phyloP scores from a whole-genome alignment of 805 yeast genomes.

The Metschnikowia continentalis region DNA sequence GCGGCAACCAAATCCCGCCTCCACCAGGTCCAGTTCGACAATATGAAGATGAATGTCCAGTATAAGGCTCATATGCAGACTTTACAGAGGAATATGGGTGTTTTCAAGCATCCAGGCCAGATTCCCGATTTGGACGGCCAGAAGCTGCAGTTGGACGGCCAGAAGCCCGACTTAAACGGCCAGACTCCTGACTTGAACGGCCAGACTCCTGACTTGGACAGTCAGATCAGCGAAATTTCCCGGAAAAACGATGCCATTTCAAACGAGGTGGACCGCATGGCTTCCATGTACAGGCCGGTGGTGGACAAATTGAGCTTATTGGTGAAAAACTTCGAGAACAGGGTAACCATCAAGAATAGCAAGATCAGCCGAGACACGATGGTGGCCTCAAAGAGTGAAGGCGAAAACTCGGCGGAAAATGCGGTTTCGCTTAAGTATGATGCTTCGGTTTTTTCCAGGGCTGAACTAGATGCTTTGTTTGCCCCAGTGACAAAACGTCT shows the following conservation, averaged over 20 bases:
- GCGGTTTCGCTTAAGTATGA: conserved; percentile 3
- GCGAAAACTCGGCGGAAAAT: not conserved
- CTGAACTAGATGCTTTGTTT: conserved; percentile 20
- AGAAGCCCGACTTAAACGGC: conserved; percentile 4
- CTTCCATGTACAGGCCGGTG: conserved; percentile 31
- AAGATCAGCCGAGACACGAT: not conserved
- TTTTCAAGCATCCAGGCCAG: conserved; percentile 10
- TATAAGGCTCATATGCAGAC: conserved; percentile 25
- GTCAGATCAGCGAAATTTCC: conserved; percentile 20
- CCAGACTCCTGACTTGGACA: conserved; percentile 18
- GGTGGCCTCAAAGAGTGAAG: not conserved
- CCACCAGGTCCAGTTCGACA: conserved; percentile 25
- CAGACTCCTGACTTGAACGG: conserved; percentile 18
- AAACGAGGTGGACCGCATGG: conserved; percentile 23
- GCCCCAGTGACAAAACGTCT: conserved; percentile 19
- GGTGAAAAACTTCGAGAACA: conserved; percentile 20
- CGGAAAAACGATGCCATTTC: conserved; percentile 13
- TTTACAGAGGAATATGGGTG: conserved; percentile 18
- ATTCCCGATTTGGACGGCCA: conserved; percentile 21
- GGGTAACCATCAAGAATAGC: conserved; percentile 11
- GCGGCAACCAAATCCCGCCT: conserved; percentile 14
- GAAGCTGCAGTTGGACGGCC: conserved; percentile 19
- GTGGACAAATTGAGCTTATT: conserved; percentile 31
- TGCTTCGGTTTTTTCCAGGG: conserved; percentile 16
- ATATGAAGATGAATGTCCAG: conserved; percentile 23